Evolutionary conservation across 768 basidiomycete species (phyloP).

Genomic region (Termitomyces sp.): DNA sequence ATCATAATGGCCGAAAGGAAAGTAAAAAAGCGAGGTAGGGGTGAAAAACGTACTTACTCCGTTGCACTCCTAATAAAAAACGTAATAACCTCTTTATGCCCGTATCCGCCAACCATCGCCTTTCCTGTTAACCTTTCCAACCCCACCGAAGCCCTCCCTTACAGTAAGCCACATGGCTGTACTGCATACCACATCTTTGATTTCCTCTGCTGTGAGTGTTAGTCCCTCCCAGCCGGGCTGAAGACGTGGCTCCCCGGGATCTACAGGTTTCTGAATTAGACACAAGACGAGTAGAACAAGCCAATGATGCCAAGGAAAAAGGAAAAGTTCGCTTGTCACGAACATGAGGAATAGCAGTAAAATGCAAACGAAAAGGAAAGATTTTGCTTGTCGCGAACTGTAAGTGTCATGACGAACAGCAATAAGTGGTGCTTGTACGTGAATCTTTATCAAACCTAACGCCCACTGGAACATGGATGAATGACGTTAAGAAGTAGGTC

Average conservation of each 20-base stretch:
- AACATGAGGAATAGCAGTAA: background rate
- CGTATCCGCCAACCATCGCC: slow-evolving; percentile 77
- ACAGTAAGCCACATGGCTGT: slow-evolving; percentile 91
- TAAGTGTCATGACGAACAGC: too few species aligned
- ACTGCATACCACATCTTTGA: slow-evolving; percentile 87
- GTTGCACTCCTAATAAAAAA: background rate
- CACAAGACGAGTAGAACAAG: background rate
- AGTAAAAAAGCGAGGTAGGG: too few species aligned
- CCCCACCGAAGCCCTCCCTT: slow-evolving; percentile 87
- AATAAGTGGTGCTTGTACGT: too few species aligned
- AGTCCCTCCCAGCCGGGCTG: slow-evolving; percentile 33
- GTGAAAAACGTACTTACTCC: background rate
- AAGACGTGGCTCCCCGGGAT: background rate
- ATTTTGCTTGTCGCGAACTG: too few species aligned
- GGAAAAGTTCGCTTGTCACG: background rate
- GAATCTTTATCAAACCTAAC: background rate
- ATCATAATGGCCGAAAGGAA: background rate
- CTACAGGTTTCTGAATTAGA: background rate
- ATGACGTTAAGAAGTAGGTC: background rate
- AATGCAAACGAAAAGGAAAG: too few species aligned
- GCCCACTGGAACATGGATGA: too few species aligned
- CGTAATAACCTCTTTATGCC: slow-evolving; percentile 26
- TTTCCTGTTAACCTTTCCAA: slow-evolving; percentile 73
- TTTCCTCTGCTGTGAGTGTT: slow-evolving; percentile 80
- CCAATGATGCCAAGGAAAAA: background rate